Base-by-base conservation (phyloP, 2,329 filamentous ascomycete genomes). In the Amesomyces nigricolor region DNA sequence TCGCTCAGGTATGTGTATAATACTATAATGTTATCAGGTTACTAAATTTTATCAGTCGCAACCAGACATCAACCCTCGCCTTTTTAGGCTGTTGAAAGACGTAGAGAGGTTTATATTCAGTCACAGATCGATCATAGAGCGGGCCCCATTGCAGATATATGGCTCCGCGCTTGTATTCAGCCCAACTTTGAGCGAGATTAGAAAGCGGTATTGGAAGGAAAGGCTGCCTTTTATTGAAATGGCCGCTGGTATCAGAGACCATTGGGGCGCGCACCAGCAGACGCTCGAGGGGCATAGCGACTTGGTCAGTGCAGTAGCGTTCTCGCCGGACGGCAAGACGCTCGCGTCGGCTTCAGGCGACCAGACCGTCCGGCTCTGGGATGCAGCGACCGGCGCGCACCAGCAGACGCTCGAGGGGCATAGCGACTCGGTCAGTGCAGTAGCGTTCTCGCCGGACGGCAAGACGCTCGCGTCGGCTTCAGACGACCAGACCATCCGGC, bases 251-350 rank as follows among this genome's bases (percentile, higher is more conserved):
- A 19, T 43, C 11, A 19, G 5, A 43, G 39, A 43, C n/a, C 16
- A 11, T 13, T 43, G 39, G 39, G 47, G 35, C 35, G 37, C 43
- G 42, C 44, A 48, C 17, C 35, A 9, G 35, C 51, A 42, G 51
- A 53, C 59, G 39, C 51, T 63, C 32, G n/a, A 19, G 39, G 63
- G 51, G 39, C 58, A 63, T 54, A 38, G 11, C 11, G 26, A 14
- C 32, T 6, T 1, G 32, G 47, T 62, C 44, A 52, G 11, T 13
- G 45, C 57, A 5, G 51, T 64, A 2, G 57, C 46, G 17, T 64
- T 62, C 62, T 62, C 59, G 39, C 53, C 52, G 19, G 57, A 64
- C 47, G 56, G 57, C 39, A 54, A 47, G 44, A 43, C 39, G 11
- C 9, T 17, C 2, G 39, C 39, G 16, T 43, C 39, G 39, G 39